A percentile compares a stretch with the other conserved stretches of the same genome.
Conservation (phyloP, 176 grass and related monocot species). For the Carex cristatella region DNA sequence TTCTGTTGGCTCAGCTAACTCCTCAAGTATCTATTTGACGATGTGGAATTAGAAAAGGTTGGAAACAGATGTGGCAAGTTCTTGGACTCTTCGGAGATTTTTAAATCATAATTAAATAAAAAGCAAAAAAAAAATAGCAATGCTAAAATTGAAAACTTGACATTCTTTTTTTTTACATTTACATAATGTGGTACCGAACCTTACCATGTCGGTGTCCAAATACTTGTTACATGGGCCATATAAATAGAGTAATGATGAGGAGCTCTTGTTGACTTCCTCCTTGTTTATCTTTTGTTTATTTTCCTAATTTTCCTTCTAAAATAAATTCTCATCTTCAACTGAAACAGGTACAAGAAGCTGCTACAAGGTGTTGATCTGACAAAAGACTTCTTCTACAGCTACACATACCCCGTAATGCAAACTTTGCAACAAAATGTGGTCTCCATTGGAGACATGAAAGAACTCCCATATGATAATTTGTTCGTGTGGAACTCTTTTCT, state of each 20-base stretch:
- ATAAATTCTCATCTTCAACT: not conserved
- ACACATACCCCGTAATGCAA: slow-evolving; percentile 97
- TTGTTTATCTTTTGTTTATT: not conserved
- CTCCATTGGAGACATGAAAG: slow-evolving; percentile 38
- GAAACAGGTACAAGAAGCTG: slow-evolving; percentile 90
- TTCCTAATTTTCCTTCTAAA: not conserved
- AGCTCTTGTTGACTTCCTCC: not conserved
- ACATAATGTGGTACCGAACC: not conserved
- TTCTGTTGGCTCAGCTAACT: not conserved
- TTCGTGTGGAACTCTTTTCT: slow-evolving; percentile 96
- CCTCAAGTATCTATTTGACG: not conserved
- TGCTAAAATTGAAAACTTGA: not conserved
- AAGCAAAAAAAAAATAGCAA: not conserved
- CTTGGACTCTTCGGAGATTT: not conserved
- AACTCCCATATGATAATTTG: slow-evolving; percentile 83
- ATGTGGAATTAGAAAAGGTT: not conserved
- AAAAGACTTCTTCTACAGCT: slow-evolving; percentile 97
- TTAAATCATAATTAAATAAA: not conserved
- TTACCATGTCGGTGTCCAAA: not conserved
- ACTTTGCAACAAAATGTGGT: slow-evolving; percentile 71
- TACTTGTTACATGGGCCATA: not conserved
- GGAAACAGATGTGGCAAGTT: not conserved
- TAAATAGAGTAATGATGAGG: not conserved
- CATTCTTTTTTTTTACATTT: not conserved
- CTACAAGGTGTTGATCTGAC: slow-evolving; percentile 87